Conservation (phyloP, 2,329 filamentous ascomycete genomes). For the Penicillium sp. region DNA sequence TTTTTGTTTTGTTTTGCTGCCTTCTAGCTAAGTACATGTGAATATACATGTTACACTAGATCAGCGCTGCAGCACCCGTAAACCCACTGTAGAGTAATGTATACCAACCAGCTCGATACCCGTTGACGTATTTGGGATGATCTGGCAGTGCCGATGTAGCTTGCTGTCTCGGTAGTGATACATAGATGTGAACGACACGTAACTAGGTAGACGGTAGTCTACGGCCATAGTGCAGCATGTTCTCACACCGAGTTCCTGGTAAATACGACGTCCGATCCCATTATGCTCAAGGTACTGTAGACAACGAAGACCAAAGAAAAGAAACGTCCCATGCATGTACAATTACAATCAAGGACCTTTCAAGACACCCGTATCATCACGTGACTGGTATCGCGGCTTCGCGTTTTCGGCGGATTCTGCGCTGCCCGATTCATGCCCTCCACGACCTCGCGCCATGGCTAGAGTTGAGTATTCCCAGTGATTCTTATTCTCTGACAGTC, state of each 20-base stretch:
- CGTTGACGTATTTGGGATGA: no score
- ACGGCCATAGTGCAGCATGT: no score
- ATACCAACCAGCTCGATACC: no score
- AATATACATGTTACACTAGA: slow-evolving; percentile 32
- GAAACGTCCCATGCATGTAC: no score
- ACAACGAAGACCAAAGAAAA: not conserved
- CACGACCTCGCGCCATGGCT: slow-evolving; percentile 2
- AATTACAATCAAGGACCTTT: not conserved
- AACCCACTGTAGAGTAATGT: not conserved
- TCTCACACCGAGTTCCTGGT: no score
- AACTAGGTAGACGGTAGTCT: no score
- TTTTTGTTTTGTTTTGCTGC: slow-evolving; percentile 12
- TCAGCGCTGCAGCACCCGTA: slow-evolving; percentile 1
- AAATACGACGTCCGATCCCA: not conserved
- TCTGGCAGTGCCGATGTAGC: no score
- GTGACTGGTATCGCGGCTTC: slow-evolving; percentile 16
- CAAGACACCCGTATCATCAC: slow-evolving; percentile 6
- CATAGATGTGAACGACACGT: no score
- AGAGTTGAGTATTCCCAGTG: not conserved
- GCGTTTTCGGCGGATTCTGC: slow-evolving; percentile 19
- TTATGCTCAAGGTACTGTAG: no score
- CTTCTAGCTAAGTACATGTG: slow-evolving; percentile 29
- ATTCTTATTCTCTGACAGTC: not conserved
- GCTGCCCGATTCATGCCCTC: not conserved
- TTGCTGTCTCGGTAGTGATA: no score